Conservation (phyloP, 202 grass and related monocot species). For the Saccharum hybrid region DNA sequence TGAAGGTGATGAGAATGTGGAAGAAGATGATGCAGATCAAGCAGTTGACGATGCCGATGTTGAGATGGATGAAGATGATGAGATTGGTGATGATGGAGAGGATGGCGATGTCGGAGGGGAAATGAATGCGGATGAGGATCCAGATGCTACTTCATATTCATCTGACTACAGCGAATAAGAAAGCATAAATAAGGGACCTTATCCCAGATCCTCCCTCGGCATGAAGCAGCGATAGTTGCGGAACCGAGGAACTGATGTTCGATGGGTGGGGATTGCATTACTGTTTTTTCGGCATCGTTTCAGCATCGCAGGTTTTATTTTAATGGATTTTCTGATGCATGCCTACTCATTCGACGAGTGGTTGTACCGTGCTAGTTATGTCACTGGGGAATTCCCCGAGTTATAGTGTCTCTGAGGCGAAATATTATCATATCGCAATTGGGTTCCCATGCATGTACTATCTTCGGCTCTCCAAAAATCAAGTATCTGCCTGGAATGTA, state of each 20-base stretch:
- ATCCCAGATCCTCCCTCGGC: not conserved
- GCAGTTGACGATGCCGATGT: constrained; percentile 44
- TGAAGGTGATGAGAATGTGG: constrained; percentile 54
- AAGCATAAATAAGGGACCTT: constrained; percentile 3
- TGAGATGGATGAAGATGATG: constrained; percentile 64
- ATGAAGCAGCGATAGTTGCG: not conserved
- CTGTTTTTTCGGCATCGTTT: not conserved
- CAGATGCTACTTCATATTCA: constrained; percentile 63
- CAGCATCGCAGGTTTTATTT: not conserved
- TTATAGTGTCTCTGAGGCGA: constrained; percentile 28
- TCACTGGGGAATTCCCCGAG: constrained; percentile 24
- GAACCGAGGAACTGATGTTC: constrained; percentile 6
- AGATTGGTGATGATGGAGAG: constrained; percentile 54
- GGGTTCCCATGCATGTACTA: not conserved
- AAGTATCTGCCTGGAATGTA: not conserved
- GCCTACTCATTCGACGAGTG: constrained; percentile 15
- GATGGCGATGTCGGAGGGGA: constrained; percentile 41
- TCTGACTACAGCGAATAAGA: constrained; percentile 76
- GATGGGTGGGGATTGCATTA: constrained; percentile 6
- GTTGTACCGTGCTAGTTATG: constrained; percentile 30
- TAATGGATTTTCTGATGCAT: constrained; percentile 20
- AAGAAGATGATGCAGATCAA: constrained; percentile 55
- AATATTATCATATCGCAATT: constrained; percentile 33
- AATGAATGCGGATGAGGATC: constrained; percentile 55
- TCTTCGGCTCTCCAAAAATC: not conserved